These are phyloP conservation scores for Hyaloraphidium curvatum DNA, from an alignment of 192 early-diverging fungal genomes.

Conservation along the genomic window DNA sequence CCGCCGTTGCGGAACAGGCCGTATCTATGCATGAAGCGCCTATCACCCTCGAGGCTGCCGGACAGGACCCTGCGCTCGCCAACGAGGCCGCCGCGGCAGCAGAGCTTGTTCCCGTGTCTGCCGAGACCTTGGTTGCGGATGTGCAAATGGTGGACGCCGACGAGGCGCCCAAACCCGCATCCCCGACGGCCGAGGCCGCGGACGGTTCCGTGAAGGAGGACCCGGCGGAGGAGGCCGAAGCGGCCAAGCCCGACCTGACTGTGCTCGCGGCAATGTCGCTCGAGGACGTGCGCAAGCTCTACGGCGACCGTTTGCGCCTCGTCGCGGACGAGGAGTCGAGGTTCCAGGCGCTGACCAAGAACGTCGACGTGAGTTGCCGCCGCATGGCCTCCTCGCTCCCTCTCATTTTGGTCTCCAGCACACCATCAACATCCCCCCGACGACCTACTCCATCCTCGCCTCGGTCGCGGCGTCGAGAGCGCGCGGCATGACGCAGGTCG, in stretches of 20 bases:
- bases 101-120: conserved; percentile 13
- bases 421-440: conserved; percentile 10
- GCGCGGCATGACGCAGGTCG: conserved; percentile 31
- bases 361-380: conserved; percentile 14
- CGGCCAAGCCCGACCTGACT: too few relatives aligned
- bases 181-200: not conserved
- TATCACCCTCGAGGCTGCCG: too few relatives aligned
- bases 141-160: conserved; percentile 4
- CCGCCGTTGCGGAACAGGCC: too few relatives aligned
- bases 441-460: conserved; percentile 15
- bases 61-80: too few relatives aligned
- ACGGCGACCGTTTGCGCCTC: conserved; percentile 10
- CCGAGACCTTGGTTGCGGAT: conserved; percentile 13
- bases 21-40: too few relatives aligned
- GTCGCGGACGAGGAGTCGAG: conserved; percentile 10
- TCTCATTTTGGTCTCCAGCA: conserved; percentile 1
- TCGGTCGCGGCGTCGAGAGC: conserved; percentile 22
- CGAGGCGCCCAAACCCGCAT: conserved; percentile 3
- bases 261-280: conserved; percentile 2
- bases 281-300: not conserved
- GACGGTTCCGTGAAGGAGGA: conserved; percentile 5
- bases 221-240: conserved; percentile 10
- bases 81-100: too few relatives aligned
- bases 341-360: conserved; percentile 17
- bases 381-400: not conserved